A percentile compares a stretch with the other conserved stretches of the same genome.
Conservation (phyloP, 768 basidiomycete genomes). For the Termitomyces sp. region DNA sequence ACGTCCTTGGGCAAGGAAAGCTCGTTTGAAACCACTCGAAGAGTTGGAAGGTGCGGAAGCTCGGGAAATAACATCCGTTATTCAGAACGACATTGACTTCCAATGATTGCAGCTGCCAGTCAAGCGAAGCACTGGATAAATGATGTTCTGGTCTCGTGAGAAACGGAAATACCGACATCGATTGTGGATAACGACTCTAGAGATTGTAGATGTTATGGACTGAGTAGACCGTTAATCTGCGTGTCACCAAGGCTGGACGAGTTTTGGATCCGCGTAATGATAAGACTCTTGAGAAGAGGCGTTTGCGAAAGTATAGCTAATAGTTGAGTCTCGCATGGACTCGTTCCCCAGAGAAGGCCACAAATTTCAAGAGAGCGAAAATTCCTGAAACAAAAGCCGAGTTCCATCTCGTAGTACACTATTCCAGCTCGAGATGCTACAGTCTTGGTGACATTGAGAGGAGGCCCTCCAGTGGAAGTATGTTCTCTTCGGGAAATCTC, state of each 20-base stretch:
- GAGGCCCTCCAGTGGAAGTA: neutral
- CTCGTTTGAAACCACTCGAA: too few species aligned
- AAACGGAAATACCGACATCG: neutral
- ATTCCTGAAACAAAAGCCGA: neutral
- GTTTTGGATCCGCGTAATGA: neutral
- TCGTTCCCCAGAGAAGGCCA: neutral
- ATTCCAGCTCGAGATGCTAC: neutral
- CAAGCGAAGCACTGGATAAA: too few species aligned
- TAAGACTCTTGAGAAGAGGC: neutral
- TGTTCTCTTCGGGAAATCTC: neutral
- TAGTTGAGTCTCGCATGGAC: neutral
- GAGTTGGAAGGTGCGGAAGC: too few species aligned
- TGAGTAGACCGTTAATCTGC: neutral
- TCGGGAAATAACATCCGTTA: too few species aligned
- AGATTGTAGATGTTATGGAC: too few species aligned
- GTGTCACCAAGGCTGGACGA: neutral
- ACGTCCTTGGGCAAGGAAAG: too few species aligned
- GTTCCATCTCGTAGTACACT: neutral
- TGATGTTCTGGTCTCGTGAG: too few species aligned
- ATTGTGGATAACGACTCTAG: neutral
- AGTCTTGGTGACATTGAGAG: neutral
- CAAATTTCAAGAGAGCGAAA: neutral
- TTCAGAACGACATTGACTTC: too few species aligned
- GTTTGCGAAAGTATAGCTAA: neutral
- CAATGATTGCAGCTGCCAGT: too few species aligned